Conservation (phyloP, 768 basidiomycete species). For the Lactifluus pinguis region DNA sequence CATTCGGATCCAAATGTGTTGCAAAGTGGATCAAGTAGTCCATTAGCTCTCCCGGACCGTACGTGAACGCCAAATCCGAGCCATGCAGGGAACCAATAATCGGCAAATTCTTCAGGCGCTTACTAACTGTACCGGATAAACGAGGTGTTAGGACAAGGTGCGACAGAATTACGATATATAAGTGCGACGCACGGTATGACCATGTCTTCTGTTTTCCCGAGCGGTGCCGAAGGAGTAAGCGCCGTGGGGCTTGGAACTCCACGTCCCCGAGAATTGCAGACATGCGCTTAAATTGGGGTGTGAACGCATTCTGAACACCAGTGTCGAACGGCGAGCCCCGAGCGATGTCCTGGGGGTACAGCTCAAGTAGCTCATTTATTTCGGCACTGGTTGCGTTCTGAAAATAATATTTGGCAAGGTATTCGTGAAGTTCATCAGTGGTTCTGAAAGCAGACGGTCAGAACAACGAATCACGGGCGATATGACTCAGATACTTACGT, state of each 20-base stretch:
- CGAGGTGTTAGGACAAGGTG: not conserved
- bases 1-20: conserved; percentile 25
- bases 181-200: conserved; percentile 28
- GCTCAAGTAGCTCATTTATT: conserved; percentile 6
- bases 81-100: conserved; percentile 23
- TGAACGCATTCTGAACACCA: too few relatives aligned
- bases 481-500: conserved; percentile 16
- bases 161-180: not conserved
- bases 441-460: conserved; percentile 4
- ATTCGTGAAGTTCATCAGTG: conserved; percentile 7
- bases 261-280: conserved; percentile 32
- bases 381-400: conserved; percentile 3
- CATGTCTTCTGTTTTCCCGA: conserved; percentile 28
- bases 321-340: too few relatives aligned
- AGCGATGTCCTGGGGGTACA: conserved; percentile 12
- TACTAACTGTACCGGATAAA: conserved; percentile 26
- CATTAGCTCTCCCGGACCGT: not conserved
- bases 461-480: too few relatives aligned
- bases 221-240: conserved; percentile 23
- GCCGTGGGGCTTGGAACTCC: conserved; percentile 22
- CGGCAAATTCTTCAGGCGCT: conserved; percentile 25
- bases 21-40: conserved; percentile 22
- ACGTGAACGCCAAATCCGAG: conserved; percentile 9
- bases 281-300: conserved; percentile 4
- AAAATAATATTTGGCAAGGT: conserved; percentile 4